These are phyloP conservation scores for Talaromyces sp. DNA, from an alignment of 2,329 filamentous ascomycete species.

Conservation along the genomic window DNA sequence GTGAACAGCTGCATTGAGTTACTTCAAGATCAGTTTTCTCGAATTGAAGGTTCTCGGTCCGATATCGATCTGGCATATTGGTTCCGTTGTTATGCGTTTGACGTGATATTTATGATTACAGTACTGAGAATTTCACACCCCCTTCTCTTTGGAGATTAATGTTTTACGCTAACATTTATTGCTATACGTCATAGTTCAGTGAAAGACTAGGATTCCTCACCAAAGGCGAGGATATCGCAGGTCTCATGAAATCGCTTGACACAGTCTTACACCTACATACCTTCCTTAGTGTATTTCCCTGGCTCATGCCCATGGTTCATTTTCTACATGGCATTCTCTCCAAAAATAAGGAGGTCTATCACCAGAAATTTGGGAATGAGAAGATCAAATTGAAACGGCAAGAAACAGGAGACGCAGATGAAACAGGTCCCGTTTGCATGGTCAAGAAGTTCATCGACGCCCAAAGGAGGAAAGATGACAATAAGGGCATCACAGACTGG, in stretches of 20 bases:
- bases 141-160: too few species aligned
- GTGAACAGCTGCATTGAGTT: constrained; percentile 19
- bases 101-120: background rate
- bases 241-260: background rate
- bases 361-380: too few species aligned
- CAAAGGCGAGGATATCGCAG: background rate
- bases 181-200: background rate
- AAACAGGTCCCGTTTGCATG: background rate
- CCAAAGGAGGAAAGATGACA: background rate
- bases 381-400: too few species aligned
- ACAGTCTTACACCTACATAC: background rate
- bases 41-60: background rate
- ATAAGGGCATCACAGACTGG: background rate
- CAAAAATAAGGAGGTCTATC: too few species aligned
- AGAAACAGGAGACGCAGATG: background rate
- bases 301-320: too few species aligned
- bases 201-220: background rate
- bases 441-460: background rate
- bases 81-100: constrained; percentile 2
- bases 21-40: constrained; percentile 6
- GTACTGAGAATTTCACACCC: background rate
- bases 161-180: too few species aligned
- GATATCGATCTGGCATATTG: background rate
- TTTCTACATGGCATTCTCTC: too few species aligned
- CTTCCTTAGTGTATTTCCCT: too few species aligned